phyloP scores from a whole-genome alignment of 106 monocot species.

The Iris macrosiphon region DNA sequence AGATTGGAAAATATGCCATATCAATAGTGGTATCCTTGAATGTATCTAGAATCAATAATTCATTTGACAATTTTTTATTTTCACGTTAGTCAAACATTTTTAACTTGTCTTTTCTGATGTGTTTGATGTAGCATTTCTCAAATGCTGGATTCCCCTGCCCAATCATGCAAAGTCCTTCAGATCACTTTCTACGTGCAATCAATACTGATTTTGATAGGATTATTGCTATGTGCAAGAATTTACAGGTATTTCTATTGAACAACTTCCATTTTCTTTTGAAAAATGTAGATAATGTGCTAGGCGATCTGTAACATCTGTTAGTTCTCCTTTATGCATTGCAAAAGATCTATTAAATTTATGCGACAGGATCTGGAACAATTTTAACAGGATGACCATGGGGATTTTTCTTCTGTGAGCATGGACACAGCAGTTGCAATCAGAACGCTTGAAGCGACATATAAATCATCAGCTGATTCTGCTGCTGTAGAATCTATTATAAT shows the following conservation, averaged over 20 bases:
- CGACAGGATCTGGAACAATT: slow-evolving; percentile 10
- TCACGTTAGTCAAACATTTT: background rate
- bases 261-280: background rate
- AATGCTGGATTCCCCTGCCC: slow-evolving; percentile 99
- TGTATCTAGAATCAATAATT: too few relatives aligned
- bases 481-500: slow-evolving; percentile 73
- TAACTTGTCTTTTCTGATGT: background rate
- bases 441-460: slow-evolving; percentile 95
- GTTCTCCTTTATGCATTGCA: slow-evolving; percentile 12
- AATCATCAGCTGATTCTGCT: slow-evolving; percentile 68
- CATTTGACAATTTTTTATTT: too few relatives aligned
- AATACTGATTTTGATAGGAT: slow-evolving; percentile 98
- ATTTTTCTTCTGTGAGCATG: slow-evolving; percentile 98
- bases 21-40: too few relatives aligned
- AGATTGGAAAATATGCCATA: too few relatives aligned
- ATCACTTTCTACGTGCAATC: slow-evolving; percentile 96
- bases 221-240: slow-evolving; percentile 94
- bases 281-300: background rate
- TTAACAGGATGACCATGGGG: slow-evolving; percentile 87
- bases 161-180: slow-evolving; percentile 98
- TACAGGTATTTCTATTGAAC: slow-evolving; percentile 55
- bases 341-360: slow-evolving; percentile 1
- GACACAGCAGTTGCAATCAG: slow-evolving; percentile 99
- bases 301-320: slow-evolving; percentile 2
- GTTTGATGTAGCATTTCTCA: slow-evolving; percentile 80